These are phyloP conservation scores for Fomitopsis serialis DNA, from an alignment of 768 basidiomycete genomes.

Conservation along the genomic window DNA sequence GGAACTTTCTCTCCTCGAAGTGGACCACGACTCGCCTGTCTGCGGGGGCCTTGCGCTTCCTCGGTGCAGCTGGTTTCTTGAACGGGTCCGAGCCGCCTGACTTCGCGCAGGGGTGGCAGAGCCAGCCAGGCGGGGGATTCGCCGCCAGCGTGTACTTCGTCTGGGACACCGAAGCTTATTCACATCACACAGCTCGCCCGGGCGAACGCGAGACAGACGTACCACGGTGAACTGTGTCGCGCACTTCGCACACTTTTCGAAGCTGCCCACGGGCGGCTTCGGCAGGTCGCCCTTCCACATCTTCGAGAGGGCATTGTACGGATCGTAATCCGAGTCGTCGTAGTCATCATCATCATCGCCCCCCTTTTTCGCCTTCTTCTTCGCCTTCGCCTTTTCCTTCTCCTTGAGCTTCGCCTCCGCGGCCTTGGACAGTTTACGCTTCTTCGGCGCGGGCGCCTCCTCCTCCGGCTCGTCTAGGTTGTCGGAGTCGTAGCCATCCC, in stretches of 20 bases:
- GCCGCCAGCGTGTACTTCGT: slow-evolving; percentile 84
- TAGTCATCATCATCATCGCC: slow-evolving; percentile 39
- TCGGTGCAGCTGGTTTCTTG: slow-evolving; percentile 63
- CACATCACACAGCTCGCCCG: not conserved
- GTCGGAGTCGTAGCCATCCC: slow-evolving; percentile 61
- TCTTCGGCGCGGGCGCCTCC: slow-evolving; percentile 40
- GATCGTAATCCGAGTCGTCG: slow-evolving; percentile 54
- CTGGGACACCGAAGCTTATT: slow-evolving; percentile 35
- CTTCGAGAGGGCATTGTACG: slow-evolving; percentile 63
- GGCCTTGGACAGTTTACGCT: slow-evolving; percentile 49
- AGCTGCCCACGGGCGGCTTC: slow-evolving; percentile 72
- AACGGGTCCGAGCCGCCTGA: slow-evolving; percentile 77
- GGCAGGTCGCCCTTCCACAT: slow-evolving; percentile 27
- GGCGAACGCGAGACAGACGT: slow-evolving; percentile 23
- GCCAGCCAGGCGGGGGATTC: slow-evolving; percentile 63
- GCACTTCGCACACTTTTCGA: slow-evolving; percentile 79
- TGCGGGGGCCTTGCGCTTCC: slow-evolving; percentile 55
- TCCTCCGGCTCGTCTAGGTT: slow-evolving; percentile 61
- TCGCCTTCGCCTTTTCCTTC: slow-evolving; percentile 34
- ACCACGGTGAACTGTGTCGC: slow-evolving; percentile 86
- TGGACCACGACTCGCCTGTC: slow-evolving; percentile 65
- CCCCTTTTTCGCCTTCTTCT: slow-evolving; percentile 21
- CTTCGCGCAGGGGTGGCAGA: slow-evolving; percentile 84
- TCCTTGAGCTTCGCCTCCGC: slow-evolving; percentile 35
- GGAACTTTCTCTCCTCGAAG: slow-evolving; percentile 67